phyloP scores from a whole-genome alignment of 1,284 basidiomycete species.

The Heliocybe sulcata region DNA sequence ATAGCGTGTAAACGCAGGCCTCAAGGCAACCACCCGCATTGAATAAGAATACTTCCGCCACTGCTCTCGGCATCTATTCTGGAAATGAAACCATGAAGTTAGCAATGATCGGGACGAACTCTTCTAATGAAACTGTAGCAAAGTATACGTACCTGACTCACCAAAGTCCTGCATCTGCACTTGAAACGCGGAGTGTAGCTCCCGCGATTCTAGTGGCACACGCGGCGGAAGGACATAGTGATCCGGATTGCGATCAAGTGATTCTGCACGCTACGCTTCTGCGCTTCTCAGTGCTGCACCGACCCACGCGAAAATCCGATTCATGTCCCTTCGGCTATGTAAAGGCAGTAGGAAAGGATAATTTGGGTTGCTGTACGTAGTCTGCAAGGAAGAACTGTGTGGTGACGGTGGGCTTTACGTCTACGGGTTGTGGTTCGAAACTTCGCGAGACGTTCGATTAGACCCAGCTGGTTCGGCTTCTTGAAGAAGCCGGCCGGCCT shows the following conservation, averaged over 20 bases:
- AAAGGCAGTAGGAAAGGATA: too few relatives aligned
- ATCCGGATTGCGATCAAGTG: background rate
- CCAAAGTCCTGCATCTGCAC: background rate
- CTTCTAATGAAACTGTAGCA: too few relatives aligned
- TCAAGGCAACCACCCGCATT: too few relatives aligned
- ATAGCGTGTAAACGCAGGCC: background rate
- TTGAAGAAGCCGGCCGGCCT: too few relatives aligned
- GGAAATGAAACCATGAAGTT: background rate
- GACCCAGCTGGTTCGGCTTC: too few relatives aligned
- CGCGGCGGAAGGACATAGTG: background rate
- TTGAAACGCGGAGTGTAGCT: background rate
- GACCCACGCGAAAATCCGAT: background rate
- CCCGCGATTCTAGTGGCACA: background rate
- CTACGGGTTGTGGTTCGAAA: too few relatives aligned
- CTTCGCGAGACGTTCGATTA: too few relatives aligned
- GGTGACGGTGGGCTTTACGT: background rate
- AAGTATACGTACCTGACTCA: too few relatives aligned
- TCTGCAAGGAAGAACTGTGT: background rate
- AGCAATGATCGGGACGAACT: background rate
- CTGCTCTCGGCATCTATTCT: background rate
- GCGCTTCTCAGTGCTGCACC: background rate
- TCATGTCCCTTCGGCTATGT: background rate
- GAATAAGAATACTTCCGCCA: too few relatives aligned
- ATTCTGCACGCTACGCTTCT: background rate
- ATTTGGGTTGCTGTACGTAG: too few relatives aligned